phyloP scores from a whole-genome alignment of 139 green algal genomes.

The Mesotaenium endlicherianum region DNA sequence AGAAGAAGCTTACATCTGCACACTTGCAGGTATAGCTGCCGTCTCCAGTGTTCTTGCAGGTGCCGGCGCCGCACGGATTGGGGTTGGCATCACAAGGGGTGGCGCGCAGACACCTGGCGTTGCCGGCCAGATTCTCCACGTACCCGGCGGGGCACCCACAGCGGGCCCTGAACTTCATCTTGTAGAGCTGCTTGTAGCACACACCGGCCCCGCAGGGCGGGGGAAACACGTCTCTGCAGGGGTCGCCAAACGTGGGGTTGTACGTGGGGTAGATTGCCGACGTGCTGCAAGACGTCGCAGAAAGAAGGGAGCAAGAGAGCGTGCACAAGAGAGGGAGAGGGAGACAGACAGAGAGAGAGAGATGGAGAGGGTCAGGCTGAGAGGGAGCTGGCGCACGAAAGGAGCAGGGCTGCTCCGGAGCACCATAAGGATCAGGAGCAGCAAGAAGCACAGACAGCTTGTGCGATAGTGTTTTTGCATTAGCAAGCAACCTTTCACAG shows the following conservation, averaged over 20 bases:
- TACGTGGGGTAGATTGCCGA: background rate
- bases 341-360: background rate
- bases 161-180: too few species aligned
- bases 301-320: too few species aligned
- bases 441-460: too few species aligned
- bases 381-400: too few species aligned
- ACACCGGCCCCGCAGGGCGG: slow-evolving; percentile 18
- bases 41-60: slow-evolving; percentile 21
- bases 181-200: too few species aligned
- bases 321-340: background rate
- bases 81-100: background rate
- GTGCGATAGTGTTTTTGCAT: too few species aligned
- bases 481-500: too few species aligned
- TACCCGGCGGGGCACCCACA: slow-evolving; percentile 1
- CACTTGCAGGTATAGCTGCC: slow-evolving; percentile 25
- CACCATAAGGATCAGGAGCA: too few species aligned
- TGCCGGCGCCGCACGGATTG: slow-evolving; percentile 34
- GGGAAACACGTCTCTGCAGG: background rate
- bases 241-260: too few species aligned
- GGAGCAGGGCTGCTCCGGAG: too few species aligned
- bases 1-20: background rate
- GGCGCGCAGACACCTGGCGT: slow-evolving; percentile 1
- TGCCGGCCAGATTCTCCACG: too few species aligned
- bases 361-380: background rate
- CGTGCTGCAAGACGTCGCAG: too few species aligned